Evolutionary conservation across 2,329 filamentous ascomycete genomes (phyloP).

Genomic region (Aureobasidium sp.): DNA sequence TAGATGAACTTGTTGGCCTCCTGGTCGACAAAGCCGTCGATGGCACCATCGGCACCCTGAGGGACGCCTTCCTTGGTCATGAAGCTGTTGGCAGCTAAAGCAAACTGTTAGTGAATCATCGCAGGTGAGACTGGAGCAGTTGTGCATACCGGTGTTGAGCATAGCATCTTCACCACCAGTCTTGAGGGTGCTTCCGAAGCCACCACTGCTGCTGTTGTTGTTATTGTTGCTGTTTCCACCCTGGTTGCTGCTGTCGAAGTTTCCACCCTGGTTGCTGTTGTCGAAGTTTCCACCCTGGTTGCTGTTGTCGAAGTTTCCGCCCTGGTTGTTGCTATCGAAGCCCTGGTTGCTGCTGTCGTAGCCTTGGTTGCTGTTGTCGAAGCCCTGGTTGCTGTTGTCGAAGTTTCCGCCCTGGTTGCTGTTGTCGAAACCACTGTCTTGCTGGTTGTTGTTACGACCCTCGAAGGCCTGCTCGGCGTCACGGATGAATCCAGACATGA

Average conservation of each 20-base stretch:
- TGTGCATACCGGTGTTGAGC: slow-evolving; percentile 14
- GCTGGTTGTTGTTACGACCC: slow-evolving; percentile 6
- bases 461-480: slow-evolving; percentile 8
- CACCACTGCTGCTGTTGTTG: slow-evolving; percentile 2
- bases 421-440: background rate
- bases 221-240: background rate
- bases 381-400: slow-evolving; percentile 1
- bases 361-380: no score
- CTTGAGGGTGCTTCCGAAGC: slow-evolving; percentile 13
- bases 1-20: slow-evolving; percentile 16
- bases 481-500: slow-evolving; percentile 6
- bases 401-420: background rate
- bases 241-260: background rate
- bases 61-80: slow-evolving; percentile 17
- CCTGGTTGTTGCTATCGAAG: no score
- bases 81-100: slow-evolving; percentile 16
- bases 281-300: background rate
- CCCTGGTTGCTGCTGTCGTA: slow-evolving; percentile 1
- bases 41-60: slow-evolving; percentile 12
- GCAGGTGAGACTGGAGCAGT: background rate
- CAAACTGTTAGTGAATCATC: background rate
- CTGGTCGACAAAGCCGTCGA: slow-evolving; percentile 14
- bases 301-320: background rate
- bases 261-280: background rate
- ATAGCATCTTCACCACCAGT: slow-evolving; percentile 14